Conservation (phyloP, 371 early-diverging fungal genomes). For the Vairimorpha apis region DNA sequence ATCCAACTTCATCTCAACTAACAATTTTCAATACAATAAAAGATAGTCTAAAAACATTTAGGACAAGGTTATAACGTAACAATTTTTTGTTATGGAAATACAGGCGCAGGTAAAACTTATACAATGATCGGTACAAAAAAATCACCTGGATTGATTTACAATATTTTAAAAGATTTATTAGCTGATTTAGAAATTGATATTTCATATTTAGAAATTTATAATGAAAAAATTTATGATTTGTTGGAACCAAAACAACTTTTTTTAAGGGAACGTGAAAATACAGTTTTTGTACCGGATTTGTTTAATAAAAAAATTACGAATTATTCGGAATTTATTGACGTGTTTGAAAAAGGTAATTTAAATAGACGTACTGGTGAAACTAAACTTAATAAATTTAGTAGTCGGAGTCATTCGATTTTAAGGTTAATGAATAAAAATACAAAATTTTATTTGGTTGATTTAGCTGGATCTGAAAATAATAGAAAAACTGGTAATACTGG, state of each 20-base stretch:
- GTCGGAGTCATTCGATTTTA: conserved; percentile 45
- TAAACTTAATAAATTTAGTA: conserved; percentile 48
- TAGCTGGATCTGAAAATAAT: conserved; percentile 73
- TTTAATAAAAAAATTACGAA: conserved; percentile 59
- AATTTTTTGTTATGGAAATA: conserved; percentile 70
- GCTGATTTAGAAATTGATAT: conserved; percentile 23
- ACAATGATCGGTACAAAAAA: conserved; percentile 66
- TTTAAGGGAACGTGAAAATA: conserved; percentile 67
- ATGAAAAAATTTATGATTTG: conserved; percentile 45
- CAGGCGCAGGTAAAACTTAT: conserved; percentile 69
- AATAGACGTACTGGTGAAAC: conserved; percentile 39
- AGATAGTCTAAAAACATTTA: conserved; percentile 8
- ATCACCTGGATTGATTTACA: conserved; percentile 28
- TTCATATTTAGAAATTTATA: conserved; percentile 58
- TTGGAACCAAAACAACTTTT: conserved; percentile 22
- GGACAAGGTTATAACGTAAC: conserved; percentile 53
- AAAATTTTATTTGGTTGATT: conserved; percentile 69
- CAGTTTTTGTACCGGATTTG: conserved; percentile 62
- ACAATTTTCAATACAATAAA: conserved; percentile 24
- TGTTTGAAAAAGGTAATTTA: conserved; percentile 42
- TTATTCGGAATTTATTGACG: conserved; percentile 64
- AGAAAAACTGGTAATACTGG: conserved; percentile 67
- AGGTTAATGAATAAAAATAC: conserved; percentile 68
- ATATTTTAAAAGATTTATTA: conserved; percentile 34
- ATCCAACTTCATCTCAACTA: conserved; percentile 5